A percentile compares a stretch with the other conserved stretches of the same genome.
phyloP scores from a whole-genome alignment of 345 rosid genomes.

The Litchi chinensis region DNA sequence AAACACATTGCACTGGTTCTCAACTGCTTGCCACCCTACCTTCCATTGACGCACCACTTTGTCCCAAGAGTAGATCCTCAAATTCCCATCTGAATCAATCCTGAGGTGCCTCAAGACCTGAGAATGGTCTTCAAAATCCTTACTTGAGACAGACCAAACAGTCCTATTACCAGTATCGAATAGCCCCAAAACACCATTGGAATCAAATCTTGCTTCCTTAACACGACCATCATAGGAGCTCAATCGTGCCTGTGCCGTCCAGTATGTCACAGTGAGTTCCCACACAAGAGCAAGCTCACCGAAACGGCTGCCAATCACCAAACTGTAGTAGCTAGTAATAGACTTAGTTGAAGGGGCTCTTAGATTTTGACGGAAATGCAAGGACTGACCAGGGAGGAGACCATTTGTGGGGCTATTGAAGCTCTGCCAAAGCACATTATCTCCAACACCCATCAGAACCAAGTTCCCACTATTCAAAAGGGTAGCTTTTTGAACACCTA shows the following conservation, averaged over 20 bases:
- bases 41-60: slow-evolving; percentile 27
- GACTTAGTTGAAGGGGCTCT: slow-evolving; percentile 41
- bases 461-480: slow-evolving; percentile 41
- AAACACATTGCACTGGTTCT: slow-evolving; percentile 43
- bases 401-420: slow-evolving; percentile 40
- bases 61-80: slow-evolving; percentile 44
- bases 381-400: slow-evolving; percentile 45
- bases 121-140: slow-evolving; percentile 35
- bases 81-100: slow-evolving; percentile 45
- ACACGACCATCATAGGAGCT: slow-evolving; percentile 22
- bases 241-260: slow-evolving; percentile 36
- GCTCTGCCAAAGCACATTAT: slow-evolving; percentile 39
- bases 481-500: slow-evolving; percentile 40
- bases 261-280: slow-evolving; percentile 45
- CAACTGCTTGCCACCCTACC: slow-evolving; percentile 45
- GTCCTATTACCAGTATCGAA: slow-evolving; percentile 23
- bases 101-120: slow-evolving; percentile 36
- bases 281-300: slow-evolving; percentile 49
- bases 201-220: slow-evolving; percentile 37
- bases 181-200: slow-evolving; percentile 30
- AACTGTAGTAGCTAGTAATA: slow-evolving; percentile 37
- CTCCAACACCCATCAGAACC: slow-evolving; percentile 34
- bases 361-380: slow-evolving; percentile 37
- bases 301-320: slow-evolving; percentile 26
- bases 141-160: slow-evolving; percentile 28